phyloP scores from a whole-genome alignment of 306 rosid species.

The Myrica gale region DNA sequence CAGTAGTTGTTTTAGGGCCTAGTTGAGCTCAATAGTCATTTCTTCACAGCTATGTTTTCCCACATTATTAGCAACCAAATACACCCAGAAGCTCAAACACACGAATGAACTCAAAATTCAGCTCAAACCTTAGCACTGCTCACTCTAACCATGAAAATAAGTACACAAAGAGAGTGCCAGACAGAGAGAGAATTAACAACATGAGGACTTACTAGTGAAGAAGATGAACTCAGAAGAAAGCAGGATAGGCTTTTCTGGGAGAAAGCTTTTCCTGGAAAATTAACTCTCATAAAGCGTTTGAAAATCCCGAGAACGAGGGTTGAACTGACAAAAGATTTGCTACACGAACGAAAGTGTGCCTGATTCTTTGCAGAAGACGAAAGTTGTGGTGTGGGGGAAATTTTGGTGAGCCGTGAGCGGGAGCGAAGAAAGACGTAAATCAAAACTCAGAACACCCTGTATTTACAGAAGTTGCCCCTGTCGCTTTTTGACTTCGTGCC shows the following conservation, averaged over 20 bases:
- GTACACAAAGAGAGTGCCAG: neutral
- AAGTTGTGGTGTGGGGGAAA: neutral
- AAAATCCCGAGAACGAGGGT: conserved; percentile 9
- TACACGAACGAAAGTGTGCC: neutral
- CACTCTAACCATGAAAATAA: neutral
- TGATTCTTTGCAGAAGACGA: neutral
- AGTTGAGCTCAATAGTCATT: neutral
- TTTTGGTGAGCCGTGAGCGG: conserved; percentile 28
- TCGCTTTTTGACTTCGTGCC: neutral
- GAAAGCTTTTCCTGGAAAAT: conserved; percentile 4
- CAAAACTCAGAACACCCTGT: neutral
- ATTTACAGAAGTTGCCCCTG: conserved; percentile 23
- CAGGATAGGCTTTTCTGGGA: neutral
- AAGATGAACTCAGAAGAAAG: conserved; percentile 9
- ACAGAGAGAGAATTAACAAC: too few relatives aligned
- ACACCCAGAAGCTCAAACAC: conserved; percentile 5
- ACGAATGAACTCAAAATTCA: conserved; percentile 1
- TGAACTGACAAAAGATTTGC: neutral
- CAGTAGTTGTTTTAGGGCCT: neutral
- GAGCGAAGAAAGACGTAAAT: neutral
- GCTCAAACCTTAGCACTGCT: conserved; percentile 6
- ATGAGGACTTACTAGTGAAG: conserved; percentile 26
- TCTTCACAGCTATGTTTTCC: neutral
- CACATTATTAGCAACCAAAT: conserved; percentile 27
- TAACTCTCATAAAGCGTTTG: conserved; percentile 5